These are phyloP conservation scores for Hypoxylon intermedium DNA, from an alignment of 495 filamentous ascomycete species.

Conservation along the genomic window DNA sequence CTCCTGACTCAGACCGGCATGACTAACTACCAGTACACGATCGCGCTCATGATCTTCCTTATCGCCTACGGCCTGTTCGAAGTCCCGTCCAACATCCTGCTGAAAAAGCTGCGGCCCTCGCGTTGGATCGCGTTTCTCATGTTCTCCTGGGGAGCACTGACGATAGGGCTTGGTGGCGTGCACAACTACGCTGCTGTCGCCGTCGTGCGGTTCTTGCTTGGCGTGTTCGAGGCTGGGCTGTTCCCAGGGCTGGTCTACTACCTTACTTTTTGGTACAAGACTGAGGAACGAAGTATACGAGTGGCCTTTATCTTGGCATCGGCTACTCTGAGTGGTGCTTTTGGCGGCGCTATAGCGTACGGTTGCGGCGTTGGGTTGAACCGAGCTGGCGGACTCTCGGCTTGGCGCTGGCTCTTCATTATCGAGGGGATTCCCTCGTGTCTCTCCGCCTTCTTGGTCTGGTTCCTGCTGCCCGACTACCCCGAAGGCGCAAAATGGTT, in stretches of 20 bases:
- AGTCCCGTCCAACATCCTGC: slow-evolving; percentile 74
- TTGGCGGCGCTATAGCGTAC: slow-evolving; percentile 77
- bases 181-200: slow-evolving; percentile 56
- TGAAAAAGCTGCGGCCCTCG: slow-evolving; percentile 65
- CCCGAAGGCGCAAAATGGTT: slow-evolving; percentile 77
- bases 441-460: slow-evolving; percentile 66
- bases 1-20: slow-evolving; percentile 66
- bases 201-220: slow-evolving; percentile 62
- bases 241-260: slow-evolving; percentile 85
- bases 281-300: slow-evolving; percentile 53
- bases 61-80: slow-evolving; percentile 47
- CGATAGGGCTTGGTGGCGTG: slow-evolving; percentile 62
- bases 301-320: slow-evolving; percentile 84
- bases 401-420: slow-evolving; percentile 82
- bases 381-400: slow-evolving; percentile 65
- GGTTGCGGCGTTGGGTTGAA: slow-evolving; percentile 71
- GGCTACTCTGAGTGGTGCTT: slow-evolving; percentile 77
- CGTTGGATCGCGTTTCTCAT: slow-evolving; percentile 67
- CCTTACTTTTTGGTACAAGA: slow-evolving; percentile 78
- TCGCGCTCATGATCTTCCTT: slow-evolving; percentile 64
- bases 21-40: slow-evolving; percentile 71
- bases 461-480: slow-evolving; percentile 81
- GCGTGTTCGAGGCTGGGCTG: slow-evolving; percentile 66
- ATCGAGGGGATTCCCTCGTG: slow-evolving; percentile 72
- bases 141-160: slow-evolving; percentile 62